Conservation (phyloP, 2,329 filamentous ascomycete genomes). For the Allantophomopsis lycopodina region DNA sequence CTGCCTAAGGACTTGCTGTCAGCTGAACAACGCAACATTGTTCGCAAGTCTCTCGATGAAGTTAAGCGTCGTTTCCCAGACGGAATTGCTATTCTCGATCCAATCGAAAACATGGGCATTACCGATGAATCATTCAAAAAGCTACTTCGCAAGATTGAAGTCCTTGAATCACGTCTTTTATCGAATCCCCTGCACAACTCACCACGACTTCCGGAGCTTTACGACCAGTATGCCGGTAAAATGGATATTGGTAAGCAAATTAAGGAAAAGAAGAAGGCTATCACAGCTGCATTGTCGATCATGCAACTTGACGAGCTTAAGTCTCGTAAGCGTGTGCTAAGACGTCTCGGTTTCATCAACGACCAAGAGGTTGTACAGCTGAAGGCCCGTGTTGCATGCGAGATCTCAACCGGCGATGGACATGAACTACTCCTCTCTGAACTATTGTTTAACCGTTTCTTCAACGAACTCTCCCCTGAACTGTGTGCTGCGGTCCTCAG, state of each 20-base stretch:
- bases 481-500: constrained; percentile 76
- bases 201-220: constrained; percentile 68
- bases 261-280: constrained; percentile 79
- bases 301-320: constrained; percentile 94
- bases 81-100: constrained; percentile 77
- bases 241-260: constrained; percentile 63
- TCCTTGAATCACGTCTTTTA: constrained; percentile 79
- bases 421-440: constrained; percentile 91
- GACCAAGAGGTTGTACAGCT: constrained; percentile 91
- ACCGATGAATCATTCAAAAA: constrained; percentile 88
- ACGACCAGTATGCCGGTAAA: constrained; percentile 78
- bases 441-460: constrained; percentile 91
- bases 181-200: constrained; percentile 88
- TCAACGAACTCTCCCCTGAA: constrained; percentile 88
- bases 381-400: constrained; percentile 93
- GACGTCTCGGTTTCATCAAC: constrained; percentile 90
- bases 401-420: constrained; percentile 72
- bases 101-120: constrained; percentile 93
- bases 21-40: constrained; percentile 52
- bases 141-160: constrained; percentile 88
- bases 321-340: constrained; percentile 85
- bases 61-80: constrained; percentile 83
- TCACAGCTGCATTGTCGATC: constrained; percentile 71
- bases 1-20: constrained; percentile 64
- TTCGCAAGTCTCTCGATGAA: constrained; percentile 59